phyloP scores from a whole-genome alignment of 148 eudicot genomes.

The Persicaria tinctoria region DNA sequence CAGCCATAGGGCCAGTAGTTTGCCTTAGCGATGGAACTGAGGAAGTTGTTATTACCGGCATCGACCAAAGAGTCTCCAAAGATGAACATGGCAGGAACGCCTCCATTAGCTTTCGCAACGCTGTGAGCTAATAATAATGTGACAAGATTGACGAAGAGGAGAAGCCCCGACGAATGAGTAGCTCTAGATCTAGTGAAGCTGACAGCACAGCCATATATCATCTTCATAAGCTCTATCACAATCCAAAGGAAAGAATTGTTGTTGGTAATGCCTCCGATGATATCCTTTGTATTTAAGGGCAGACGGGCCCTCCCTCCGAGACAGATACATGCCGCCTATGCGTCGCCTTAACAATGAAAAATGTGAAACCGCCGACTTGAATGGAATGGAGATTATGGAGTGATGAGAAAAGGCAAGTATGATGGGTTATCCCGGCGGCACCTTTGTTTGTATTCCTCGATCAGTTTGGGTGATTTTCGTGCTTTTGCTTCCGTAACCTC shows the following conservation, averaged over 20 bases:
- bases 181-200: background rate
- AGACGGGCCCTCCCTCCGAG: too few relatives aligned
- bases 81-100: conserved; percentile 41
- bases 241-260: too few relatives aligned
- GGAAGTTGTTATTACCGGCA: conserved; percentile 69
- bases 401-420: background rate
- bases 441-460: background rate
- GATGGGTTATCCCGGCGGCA: background rate
- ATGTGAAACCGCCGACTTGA: too few relatives aligned
- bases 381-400: background rate
- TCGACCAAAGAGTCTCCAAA: conserved; percentile 82
- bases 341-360: too few relatives aligned
- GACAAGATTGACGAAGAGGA: background rate
- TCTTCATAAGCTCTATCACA: too few relatives aligned
- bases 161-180: background rate
- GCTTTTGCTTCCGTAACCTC: conserved; percentile 5
- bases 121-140: background rate
- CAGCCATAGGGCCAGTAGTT: conserved; percentile 76
- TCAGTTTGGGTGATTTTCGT: conserved; percentile 2
- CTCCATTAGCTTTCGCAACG: background rate
- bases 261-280: too few relatives aligned
- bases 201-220: background rate
- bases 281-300: too few relatives aligned
- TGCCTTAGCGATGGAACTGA: conserved; percentile 58
- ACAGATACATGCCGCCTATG: too few relatives aligned